phyloP scores from a whole-genome alignment of 75 land plant genomes.

The Cunninghamia lanceolata region DNA sequence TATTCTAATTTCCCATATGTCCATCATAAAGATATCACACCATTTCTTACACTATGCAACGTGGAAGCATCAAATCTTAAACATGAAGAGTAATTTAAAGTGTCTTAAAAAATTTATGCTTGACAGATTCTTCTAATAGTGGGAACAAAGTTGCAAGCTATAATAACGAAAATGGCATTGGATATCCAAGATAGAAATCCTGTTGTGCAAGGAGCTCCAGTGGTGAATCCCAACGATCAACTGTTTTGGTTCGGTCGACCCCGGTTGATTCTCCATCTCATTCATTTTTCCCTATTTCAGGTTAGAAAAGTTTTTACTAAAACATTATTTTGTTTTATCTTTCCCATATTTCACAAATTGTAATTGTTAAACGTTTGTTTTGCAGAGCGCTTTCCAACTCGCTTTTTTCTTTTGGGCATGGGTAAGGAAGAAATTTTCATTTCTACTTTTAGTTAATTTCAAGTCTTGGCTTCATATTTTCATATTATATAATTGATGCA shows the following conservation, averaged over 20 bases:
- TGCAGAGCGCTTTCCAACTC: conserved; percentile 88
- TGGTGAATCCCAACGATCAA: conserved; percentile 58
- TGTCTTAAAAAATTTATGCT: neutral
- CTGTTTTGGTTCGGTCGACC: conserved; percentile 89
- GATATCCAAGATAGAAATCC: conserved; percentile 56
- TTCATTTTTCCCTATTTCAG: conserved; percentile 85
- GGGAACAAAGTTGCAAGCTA: conserved; percentile 83
- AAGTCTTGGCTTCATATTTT: neutral
- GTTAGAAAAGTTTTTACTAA: conserved; percentile 15
- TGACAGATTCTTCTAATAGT: conserved; percentile 71
- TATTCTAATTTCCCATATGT: too few species aligned
- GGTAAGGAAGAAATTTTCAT: conserved; percentile 35
- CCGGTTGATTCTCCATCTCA: conserved; percentile 49
- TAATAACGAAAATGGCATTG: conserved; percentile 67
- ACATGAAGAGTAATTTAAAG: neutral
- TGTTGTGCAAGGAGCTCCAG: conserved; percentile 57
- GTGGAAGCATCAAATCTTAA: conserved; percentile 12
- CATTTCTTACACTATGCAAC: neutral
- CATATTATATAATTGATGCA: conserved; percentile 11
- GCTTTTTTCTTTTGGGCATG: conserved; percentile 83
- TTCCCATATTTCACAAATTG: neutral
- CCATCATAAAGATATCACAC: too few species aligned
- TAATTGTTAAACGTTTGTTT: neutral
- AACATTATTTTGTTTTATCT: too few species aligned
- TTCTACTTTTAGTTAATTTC: neutral